Conservation (phyloP, 2,329 filamentous ascomycete genomes). For the Botrytis paeoniae region DNA sequence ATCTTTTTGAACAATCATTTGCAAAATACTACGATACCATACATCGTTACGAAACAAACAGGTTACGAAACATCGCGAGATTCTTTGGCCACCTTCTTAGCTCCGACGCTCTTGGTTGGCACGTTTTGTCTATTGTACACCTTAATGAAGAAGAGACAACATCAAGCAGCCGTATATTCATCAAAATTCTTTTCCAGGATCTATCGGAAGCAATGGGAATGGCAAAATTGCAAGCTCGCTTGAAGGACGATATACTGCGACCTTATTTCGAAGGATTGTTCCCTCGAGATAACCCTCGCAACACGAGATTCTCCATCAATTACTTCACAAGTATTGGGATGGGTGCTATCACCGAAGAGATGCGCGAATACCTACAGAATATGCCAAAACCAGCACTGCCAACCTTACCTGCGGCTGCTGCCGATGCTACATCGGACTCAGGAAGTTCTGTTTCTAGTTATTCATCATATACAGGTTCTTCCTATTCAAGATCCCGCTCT, state of each 20-base stretch:
- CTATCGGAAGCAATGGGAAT: constrained; percentile 84
- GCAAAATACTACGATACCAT: constrained; percentile 95
- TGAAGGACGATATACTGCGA: constrained; percentile 75
- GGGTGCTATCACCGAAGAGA: constrained; percentile 89
- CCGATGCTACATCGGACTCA: constrained; percentile 60
- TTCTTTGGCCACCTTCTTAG: constrained; percentile 92
- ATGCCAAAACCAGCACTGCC: constrained; percentile 80
- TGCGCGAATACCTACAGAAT: constrained; percentile 87
- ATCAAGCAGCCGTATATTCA: constrained; percentile 92
- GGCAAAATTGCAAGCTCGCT: constrained; percentile 69
- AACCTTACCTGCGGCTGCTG: constrained; percentile 55
- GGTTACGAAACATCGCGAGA: constrained; percentile 88
- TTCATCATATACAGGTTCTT: constrained; percentile 67
- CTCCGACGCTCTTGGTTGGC: constrained; percentile 88
- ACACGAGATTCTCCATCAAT: constrained; percentile 96
- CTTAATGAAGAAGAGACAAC: constrained; percentile 97
- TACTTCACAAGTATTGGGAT: constrained; percentile 99
- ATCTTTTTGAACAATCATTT: constrained; percentile 88
- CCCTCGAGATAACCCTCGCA: constrained; percentile 81
- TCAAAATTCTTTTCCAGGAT: constrained; percentile 97
- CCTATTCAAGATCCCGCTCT: constrained; percentile 47
- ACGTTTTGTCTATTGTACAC: constrained; percentile 78
- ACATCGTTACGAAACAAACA: constrained; percentile 94
- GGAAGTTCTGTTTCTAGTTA: constrained; percentile 69
- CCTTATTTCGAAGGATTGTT: constrained; percentile 83